phyloP scores from a whole-genome alignment of 106 monocot genomes.

The Apostasia shenzhenica region DNA sequence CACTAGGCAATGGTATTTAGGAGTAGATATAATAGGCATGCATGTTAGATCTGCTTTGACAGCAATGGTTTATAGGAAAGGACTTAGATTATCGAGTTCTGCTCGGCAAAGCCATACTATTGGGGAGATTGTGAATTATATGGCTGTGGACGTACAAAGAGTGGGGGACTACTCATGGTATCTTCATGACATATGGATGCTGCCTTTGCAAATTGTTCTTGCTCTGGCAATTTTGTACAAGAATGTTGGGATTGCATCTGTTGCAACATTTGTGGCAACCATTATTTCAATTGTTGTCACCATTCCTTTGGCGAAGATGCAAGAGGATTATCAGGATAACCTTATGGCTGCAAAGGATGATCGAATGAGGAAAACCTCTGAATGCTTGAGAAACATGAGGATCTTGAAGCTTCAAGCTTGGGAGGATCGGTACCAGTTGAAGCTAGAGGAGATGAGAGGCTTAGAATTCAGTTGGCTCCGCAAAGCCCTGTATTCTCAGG shows the following conservation, averaged over 20 bases:
- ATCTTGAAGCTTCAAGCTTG: slow-evolving; percentile 95
- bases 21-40: slow-evolving; percentile 96
- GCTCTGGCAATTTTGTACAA: slow-evolving; percentile 84
- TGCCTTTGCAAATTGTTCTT: slow-evolving; percentile 82
- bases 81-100: slow-evolving; percentile 64
- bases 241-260: slow-evolving; percentile 69
- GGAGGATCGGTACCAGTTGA: slow-evolving; percentile 76
- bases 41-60: slow-evolving; percentile 88
- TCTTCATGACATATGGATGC: slow-evolving; percentile 96
- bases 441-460: slow-evolving; percentile 83
- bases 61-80: slow-evolving; percentile 93
- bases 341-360: slow-evolving; percentile 94
- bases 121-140: slow-evolving; percentile 99
- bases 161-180: slow-evolving; percentile 93
- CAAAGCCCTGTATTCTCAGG: slow-evolving; percentile 73
- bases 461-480: slow-evolving; percentile 73
- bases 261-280: slow-evolving; percentile 69
- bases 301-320: slow-evolving; percentile 78
- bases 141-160: slow-evolving; percentile 97
- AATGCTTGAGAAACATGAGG: slow-evolving; percentile 94
- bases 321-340: slow-evolving; percentile 87
- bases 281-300: slow-evolving; percentile 73
- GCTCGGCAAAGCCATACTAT: slow-evolving; percentile 84
- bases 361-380: slow-evolving; percentile 96
- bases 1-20: slow-evolving; percentile 84